These are phyloP conservation scores for Rhamnella rubrinervis DNA, from an alignment of 331 rosid species.

Conservation along the genomic window DNA sequence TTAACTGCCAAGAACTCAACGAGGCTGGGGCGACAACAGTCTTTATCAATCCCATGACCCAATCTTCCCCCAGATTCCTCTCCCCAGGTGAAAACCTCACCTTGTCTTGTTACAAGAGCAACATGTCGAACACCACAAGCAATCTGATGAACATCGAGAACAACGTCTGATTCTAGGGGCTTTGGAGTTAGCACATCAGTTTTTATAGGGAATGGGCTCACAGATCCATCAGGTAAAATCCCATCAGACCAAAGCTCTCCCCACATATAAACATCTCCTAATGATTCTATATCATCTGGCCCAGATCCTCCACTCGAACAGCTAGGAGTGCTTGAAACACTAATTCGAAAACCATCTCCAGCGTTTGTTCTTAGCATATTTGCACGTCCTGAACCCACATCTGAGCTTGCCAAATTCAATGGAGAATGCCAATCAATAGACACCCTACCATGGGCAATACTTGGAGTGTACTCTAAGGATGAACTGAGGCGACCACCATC, in stretches of 20 bases:
- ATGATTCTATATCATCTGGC: slow-evolving; percentile 89
- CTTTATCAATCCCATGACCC: slow-evolving; percentile 81
- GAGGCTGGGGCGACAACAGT: slow-evolving; percentile 57
- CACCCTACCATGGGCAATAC: slow-evolving; percentile 41
- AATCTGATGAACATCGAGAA: slow-evolving; percentile 86
- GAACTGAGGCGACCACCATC: slow-evolving; percentile 44
- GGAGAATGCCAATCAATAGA: slow-evolving; percentile 55
- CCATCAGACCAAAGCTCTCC: slow-evolving; percentile 82
- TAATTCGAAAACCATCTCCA: slow-evolving; percentile 79
- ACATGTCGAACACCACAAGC: slow-evolving; percentile 73
- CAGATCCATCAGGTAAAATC: slow-evolving; percentile 48
- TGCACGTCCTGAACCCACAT: slow-evolving; percentile 60
- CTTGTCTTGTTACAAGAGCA: slow-evolving; percentile 88
- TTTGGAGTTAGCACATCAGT: slow-evolving; percentile 68
- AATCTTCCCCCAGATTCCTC: slow-evolving; percentile 93
- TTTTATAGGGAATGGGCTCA: slow-evolving; percentile 44
- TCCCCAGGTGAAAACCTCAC: slow-evolving; percentile 97
- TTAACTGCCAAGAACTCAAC: slow-evolving; percentile 73
- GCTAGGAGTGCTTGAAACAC: slow-evolving; percentile 81
- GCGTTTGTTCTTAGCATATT: slow-evolving; percentile 71
- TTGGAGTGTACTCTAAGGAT: slow-evolving; percentile 53
- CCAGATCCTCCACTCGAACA: slow-evolving; percentile 76
- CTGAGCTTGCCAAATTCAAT: slow-evolving; percentile 44
- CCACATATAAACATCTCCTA: slow-evolving; percentile 92
- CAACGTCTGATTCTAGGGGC: slow-evolving; percentile 74